phyloP scores from a whole-genome alignment of 1,139 yeast species.

The Hansenula anomala region DNA sequence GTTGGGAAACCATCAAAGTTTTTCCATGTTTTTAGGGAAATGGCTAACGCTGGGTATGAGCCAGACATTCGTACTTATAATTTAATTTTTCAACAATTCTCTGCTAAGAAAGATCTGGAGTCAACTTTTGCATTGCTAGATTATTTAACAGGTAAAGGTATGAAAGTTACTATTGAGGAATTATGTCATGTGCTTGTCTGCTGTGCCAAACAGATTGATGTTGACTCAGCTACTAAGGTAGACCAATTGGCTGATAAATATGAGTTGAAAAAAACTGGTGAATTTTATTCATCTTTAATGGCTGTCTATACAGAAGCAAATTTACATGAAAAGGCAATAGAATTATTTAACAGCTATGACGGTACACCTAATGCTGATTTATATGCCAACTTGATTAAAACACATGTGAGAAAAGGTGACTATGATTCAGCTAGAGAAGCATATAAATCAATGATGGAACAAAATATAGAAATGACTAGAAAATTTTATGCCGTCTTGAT shows the following conservation, averaged over 20 bases:
- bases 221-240: not conserved
- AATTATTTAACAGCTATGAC: not conserved
- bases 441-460: conserved; percentile 7
- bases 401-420: conserved; percentile 17
- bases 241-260: not conserved
- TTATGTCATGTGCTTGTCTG: not conserved
- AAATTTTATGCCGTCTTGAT: not conserved
- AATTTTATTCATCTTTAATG: not conserved
- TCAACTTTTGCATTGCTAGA: conserved; percentile 7
- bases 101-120: not conserved
- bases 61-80: not conserved
- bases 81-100: not conserved
- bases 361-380: not conserved
- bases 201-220: not conserved
- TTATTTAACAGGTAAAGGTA: conserved; percentile 6
- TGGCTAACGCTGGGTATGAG: not conserved
- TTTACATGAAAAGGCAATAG: not conserved
- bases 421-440: conserved; percentile 13
- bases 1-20: not conserved
- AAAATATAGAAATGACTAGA: not conserved
- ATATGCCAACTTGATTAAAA: conserved; percentile 14
- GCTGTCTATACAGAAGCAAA: not conserved
- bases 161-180: too few relatives aligned
- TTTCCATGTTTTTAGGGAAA: not conserved
- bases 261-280: too few relatives aligned